phyloP scores from a whole-genome alignment of 306 rosid genomes.

The Abrus precatorius region DNA sequence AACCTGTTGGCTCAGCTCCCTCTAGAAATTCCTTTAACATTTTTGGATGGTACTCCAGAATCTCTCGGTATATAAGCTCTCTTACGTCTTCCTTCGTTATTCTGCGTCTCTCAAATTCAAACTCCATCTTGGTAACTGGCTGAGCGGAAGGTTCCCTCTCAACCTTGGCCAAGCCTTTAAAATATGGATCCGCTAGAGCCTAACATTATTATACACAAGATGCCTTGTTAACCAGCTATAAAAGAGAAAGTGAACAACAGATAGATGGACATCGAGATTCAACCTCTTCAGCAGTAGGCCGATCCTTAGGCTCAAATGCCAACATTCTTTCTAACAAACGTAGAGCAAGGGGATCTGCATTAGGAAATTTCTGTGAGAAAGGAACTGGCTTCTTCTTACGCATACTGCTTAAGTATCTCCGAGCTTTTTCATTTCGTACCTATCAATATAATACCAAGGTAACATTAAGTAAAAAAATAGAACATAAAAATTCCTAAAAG shows the following conservation, averaged over 20 bases:
- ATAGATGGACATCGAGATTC: constrained; percentile 45
- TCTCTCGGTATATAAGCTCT: constrained; percentile 94
- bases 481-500: constrained; percentile 31
- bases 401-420: constrained; percentile 97
- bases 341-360: constrained; percentile 97
- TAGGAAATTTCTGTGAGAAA: constrained; percentile 89
- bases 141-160: constrained; percentile 98
- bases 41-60: constrained; percentile 94
- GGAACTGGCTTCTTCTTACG: constrained; percentile 91
- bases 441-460: constrained; percentile 45
- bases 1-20: constrained; percentile 95
- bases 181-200: constrained; percentile 99
- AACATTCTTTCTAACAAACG: constrained; percentile 94
- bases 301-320: constrained; percentile 96
- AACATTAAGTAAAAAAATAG: constrained; percentile 41
- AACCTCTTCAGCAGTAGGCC: constrained; percentile 99
- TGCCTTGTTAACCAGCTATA: constrained; percentile 35
- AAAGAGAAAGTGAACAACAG: constrained; percentile 30
- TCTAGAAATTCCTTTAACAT: constrained; percentile 95
- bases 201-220: constrained; percentile 51
- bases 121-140: constrained; percentile 99
- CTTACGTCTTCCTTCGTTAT: constrained; percentile 99
- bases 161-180: constrained; percentile 98
- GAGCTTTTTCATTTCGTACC: constrained; percentile 98
- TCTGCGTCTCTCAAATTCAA: constrained; percentile 98